phyloP scores from a whole-genome alignment of 2,329 filamentous ascomycete genomes.

The Clonostachys rhizophaga region DNA sequence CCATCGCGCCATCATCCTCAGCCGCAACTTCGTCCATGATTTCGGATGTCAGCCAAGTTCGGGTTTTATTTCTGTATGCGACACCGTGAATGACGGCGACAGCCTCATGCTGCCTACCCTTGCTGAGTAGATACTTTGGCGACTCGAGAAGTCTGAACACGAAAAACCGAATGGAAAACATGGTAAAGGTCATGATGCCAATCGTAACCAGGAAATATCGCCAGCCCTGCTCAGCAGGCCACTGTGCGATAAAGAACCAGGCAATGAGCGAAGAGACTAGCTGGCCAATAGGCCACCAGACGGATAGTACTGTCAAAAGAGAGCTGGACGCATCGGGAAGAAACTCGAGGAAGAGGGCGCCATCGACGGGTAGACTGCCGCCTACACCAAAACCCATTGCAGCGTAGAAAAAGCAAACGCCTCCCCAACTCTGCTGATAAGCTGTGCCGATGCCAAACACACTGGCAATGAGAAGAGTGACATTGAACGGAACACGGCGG shows the following conservation, averaged over 20 bases:
- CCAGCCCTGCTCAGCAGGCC: constrained; percentile 69
- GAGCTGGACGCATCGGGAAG: constrained; percentile 70
- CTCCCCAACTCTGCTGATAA: constrained; percentile 63
- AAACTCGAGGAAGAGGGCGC: constrained; percentile 79
- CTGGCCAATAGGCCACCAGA: constrained; percentile 85
- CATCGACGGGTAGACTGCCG: constrained; percentile 75
- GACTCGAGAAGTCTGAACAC: constrained; percentile 81
- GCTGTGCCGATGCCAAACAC: constrained; percentile 70
- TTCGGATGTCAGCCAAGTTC: constrained; percentile 74
- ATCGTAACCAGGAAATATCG: constrained; percentile 68
- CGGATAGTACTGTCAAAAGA: constrained; percentile 72
- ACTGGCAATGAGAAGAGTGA: constrained; percentile 69
- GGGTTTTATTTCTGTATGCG: constrained; percentile 63
- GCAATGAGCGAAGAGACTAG: constrained; percentile 67
- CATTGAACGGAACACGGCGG: constrained; percentile 76
- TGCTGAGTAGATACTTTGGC: constrained; percentile 75
- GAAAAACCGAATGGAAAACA: constrained; percentile 77
- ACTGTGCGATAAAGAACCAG: constrained; percentile 72
- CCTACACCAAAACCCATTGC: constrained; percentile 65
- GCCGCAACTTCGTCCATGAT: constrained; percentile 53
- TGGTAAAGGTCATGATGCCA: constrained; percentile 66
- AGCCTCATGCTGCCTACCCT: constrained; percentile 73
- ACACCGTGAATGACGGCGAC: constrained; percentile 77
- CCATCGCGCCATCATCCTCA: constrained; percentile 20
- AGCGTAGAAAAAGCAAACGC: constrained; percentile 55